phyloP scores from a whole-genome alignment of 345 rosid species.

The Linum trigynum region DNA sequence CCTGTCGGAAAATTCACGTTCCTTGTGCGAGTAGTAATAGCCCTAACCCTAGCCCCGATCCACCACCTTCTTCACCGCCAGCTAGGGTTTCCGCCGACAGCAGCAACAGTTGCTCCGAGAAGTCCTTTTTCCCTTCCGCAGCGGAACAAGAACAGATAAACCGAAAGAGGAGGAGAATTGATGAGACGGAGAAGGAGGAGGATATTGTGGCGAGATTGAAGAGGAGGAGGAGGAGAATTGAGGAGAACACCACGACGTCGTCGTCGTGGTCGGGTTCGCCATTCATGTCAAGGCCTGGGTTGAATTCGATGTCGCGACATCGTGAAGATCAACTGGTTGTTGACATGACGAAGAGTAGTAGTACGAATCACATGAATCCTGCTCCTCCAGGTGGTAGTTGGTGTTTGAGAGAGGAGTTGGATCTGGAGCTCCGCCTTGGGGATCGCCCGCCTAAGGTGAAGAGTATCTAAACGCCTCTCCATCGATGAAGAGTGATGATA shows the following conservation, averaged over 20 bases:
- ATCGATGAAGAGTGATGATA: background rate
- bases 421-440: slow-evolving; percentile 94
- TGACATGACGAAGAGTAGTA: slow-evolving; percentile 12
- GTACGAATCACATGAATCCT: no score
- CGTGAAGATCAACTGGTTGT: slow-evolving; percentile 21
- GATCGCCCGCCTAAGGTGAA: slow-evolving; percentile 43
- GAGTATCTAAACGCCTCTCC: slow-evolving; percentile 8
- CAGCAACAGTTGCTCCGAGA: slow-evolving; percentile 17
- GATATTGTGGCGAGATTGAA: slow-evolving; percentile 26
- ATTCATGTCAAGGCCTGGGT: slow-evolving; percentile 27
- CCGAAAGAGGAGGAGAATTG: slow-evolving; percentile 26
- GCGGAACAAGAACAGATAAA: slow-evolving; percentile 17
- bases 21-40: background rate
- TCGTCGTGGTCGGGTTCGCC: slow-evolving; percentile 19
- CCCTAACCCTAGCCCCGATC: slow-evolving; percentile 56
- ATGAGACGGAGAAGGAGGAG: slow-evolving; percentile 26
- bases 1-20: slow-evolving; percentile 25
- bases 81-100: slow-evolving; percentile 39
- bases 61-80: slow-evolving; percentile 31
- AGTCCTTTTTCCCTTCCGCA: slow-evolving; percentile 23
- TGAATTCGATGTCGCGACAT: slow-evolving; percentile 17
- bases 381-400: slow-evolving; percentile 10
- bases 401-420: slow-evolving; percentile 50
- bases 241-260: slow-evolving; percentile 9
- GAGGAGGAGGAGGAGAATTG: slow-evolving; percentile 34